Evolutionary conservation across 257 asterid species (phyloP).

Genomic region (Ocimum tenuiflorum): DNA sequence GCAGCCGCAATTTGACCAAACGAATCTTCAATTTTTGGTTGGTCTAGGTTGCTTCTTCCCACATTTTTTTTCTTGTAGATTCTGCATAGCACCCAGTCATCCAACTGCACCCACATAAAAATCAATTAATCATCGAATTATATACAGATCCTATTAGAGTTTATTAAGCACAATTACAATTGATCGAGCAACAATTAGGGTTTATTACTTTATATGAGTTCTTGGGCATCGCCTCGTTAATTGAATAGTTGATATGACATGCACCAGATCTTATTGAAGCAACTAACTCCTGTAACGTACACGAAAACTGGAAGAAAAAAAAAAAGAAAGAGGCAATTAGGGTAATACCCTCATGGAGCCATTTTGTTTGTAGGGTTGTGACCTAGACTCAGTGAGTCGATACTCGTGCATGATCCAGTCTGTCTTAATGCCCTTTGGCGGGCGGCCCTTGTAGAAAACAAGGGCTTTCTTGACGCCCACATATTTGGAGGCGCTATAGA

Average conservation of each 20-base stretch:
- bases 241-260: too few relatives aligned
- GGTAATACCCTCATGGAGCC: constrained; percentile 81
- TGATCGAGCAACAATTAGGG: too few relatives aligned
- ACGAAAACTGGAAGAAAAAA: not conserved
- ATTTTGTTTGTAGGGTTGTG: constrained; percentile 44
- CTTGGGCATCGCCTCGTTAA: too few relatives aligned
- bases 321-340: not conserved
- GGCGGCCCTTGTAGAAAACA: constrained; percentile 69
- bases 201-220: too few relatives aligned
- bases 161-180: too few relatives aligned
- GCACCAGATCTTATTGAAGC: too few relatives aligned
- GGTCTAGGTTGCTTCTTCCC: too few relatives aligned
- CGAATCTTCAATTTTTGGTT: too few relatives aligned
- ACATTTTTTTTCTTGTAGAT: constrained; percentile 74
- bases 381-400: constrained; percentile 53
- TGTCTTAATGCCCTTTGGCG: constrained; percentile 73
- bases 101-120: constrained; percentile 40
- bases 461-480: constrained; percentile 84
- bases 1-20: too few relatives aligned
- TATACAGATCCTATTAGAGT: too few relatives aligned
- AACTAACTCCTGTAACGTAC: not conserved
- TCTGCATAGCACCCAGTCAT: constrained; percentile 94
- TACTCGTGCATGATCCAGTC: constrained; percentile 97
- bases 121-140: too few relatives aligned
- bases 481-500: constrained; percentile 60